Percentiles rank a stretch among this genome's conserved stretches.
Conservation (phyloP, 306 rosid species). For the Pyrus bretschneideri region DNA sequence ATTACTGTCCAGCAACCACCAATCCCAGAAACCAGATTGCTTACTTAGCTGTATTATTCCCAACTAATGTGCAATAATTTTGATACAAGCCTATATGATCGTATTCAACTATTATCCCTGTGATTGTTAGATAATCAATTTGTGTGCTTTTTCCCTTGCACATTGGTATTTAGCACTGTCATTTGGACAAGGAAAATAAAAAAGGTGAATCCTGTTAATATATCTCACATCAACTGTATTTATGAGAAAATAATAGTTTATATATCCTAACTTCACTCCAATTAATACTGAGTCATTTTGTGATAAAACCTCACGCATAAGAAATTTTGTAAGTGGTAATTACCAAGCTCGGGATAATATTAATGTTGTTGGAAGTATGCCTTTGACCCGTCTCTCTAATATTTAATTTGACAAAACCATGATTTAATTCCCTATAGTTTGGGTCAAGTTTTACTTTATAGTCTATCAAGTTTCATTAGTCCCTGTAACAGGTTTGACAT, state of each 20-base stretch:
- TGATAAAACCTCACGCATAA: too few relatives aligned
- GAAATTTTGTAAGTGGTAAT: too few relatives aligned
- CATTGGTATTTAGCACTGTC: not conserved
- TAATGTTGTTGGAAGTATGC: accelerated
- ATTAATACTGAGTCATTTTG: too few relatives aligned
- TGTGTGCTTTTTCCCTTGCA: not conserved
- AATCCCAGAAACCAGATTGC: not conserved
- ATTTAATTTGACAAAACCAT: not conserved
- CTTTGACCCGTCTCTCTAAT: too few relatives aligned
- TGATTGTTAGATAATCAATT: slow-evolving; percentile 2
- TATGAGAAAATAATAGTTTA: too few relatives aligned
- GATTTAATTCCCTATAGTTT: not conserved
- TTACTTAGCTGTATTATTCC: not conserved
- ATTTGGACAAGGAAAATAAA: not conserved
- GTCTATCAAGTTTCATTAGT: too few relatives aligned
- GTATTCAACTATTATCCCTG: slow-evolving; percentile 16
- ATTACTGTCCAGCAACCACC: not conserved
- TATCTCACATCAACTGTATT: too few relatives aligned
- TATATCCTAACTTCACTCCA: accelerated
- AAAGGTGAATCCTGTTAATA: not conserved
- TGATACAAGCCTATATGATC: not conserved
- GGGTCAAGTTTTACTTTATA: not conserved
- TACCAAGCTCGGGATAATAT: too few relatives aligned
- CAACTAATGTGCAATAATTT: not conserved
- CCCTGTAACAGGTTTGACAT: not conserved